A percentile compares a stretch with the other conserved stretches of the same genome.
phyloP scores from a whole-genome alignment of 495 filamentous ascomycete genomes.

The Neurospora tetrasperma region DNA sequence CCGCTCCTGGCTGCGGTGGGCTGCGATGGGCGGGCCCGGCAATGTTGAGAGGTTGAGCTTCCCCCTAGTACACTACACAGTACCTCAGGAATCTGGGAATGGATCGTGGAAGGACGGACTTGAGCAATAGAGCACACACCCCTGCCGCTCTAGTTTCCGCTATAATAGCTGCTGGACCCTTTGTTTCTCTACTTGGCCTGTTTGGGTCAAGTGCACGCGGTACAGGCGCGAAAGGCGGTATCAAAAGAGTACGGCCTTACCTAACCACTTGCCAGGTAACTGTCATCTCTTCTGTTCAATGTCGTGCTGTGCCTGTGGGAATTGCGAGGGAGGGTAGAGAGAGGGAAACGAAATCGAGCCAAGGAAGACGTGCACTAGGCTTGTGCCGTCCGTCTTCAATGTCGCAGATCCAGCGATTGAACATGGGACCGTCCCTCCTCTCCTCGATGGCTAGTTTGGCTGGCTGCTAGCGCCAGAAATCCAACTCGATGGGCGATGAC shows the following conservation, averaged over 20 bases:
- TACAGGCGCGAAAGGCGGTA: neutral
- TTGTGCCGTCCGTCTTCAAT: constrained; percentile 12
- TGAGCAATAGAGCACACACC: neutral
- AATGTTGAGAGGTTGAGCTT: neutral
- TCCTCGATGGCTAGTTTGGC: neutral
- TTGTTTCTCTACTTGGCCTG: constrained; percentile 1
- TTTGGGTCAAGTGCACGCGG: neutral
- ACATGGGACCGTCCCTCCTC: constrained; percentile 8
- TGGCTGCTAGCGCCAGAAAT: neutral
- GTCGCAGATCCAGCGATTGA: constrained; percentile 20
- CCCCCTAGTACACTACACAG: neutral
- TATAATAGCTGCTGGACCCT: neutral
- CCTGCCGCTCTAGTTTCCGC: neutral
- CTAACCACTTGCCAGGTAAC: neutral
- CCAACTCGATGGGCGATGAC: neutral
- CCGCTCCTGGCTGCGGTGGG: neutral
- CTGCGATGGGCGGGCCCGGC: neutral
- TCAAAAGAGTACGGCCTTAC: neutral
- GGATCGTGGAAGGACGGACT: neutral
- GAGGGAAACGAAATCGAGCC: neutral
- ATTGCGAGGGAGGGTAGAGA: neutral
- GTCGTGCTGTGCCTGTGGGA: constrained; percentile 5
- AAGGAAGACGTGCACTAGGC: constrained; percentile 6
- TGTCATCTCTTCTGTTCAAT: neutral
- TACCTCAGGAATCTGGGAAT: constrained; percentile 1